Evolutionary conservation across 2,329 filamentous ascomycete genomes (phyloP), one percentile per base, ranked within the genome.

Genomic region (Nothophaeocryptopus gaeumannii): DNA sequence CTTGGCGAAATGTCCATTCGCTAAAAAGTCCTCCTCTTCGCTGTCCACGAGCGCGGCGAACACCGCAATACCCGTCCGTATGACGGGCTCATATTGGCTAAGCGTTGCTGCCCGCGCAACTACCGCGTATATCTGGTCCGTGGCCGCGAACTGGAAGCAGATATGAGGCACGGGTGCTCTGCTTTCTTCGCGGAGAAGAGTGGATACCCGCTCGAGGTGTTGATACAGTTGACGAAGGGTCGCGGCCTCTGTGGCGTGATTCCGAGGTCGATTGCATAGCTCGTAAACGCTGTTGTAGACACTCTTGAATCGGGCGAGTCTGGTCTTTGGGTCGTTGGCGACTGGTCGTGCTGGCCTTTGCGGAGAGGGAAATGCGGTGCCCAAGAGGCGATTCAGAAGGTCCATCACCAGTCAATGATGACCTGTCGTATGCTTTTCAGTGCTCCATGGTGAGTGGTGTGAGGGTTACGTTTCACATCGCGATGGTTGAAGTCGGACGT

Each of bases 41-140:
- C 90, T 93, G 71, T 99, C 93, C 63, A 97, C 88, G 56, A 99
- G 79, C 12, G 89, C 90, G 50, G 89, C 89, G 70, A 96, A 96
- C 66, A 96, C 84, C 35, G 85, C 77, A 33, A 96, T 86, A 20
- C 88, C 87, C 64, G 92, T 88, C 58, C 86, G 84, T 60, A 97
- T 86, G 64, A 96, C 85, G 65, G 83, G 85, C 62, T 95, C 87
- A 69, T 95, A 88, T 67, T 89, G 86, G 30, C 88, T 90, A 0
- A 86, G 85, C 2, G 88, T 83, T 2, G 91, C 90, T 60, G 97
- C 90, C 72, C 95, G 90, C 56, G 88, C 88, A 56, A 97, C 85
- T 10, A 88, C 86, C 4, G 89, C 84, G 68, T 95, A 99, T 44
- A 96, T 87, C 68, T 95, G 89, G 60, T 91, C 89, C 46, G 84